Evolutionary conservation across 2,329 filamentous ascomycete genomes (phyloP), one percentile per base, ranked within the genome.

Genomic region (Endocalyx cinctus): DNA sequence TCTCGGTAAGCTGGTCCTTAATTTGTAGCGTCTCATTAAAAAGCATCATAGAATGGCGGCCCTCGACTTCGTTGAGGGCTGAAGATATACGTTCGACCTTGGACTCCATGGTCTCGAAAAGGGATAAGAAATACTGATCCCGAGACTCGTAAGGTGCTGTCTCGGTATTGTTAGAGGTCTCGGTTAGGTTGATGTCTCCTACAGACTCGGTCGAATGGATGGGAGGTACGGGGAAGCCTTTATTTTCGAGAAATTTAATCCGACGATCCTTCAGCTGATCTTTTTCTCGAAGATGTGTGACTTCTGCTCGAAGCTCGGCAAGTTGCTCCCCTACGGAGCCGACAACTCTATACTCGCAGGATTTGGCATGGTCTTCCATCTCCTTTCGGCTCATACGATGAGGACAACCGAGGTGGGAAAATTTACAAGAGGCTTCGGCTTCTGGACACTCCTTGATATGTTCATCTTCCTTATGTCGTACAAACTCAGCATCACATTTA

Each of bases 21-120:
- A 81, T 70, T 6, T 72, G 74, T 48, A 77, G 67, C 5, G 75
- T 71, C 52, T 80, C 74, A 45, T 78, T 79, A 48, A 80, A 66
- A 7, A 77, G 66, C 66, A 75, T 71, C 56, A 78, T 71, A 19
- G 69, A 75, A 48, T 79, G 75, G 30, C 74, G 69, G 4, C 70
- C 72, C 48, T 80, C 76, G 31, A 78, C 63, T 37, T 79, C 75
- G 14, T 69, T 72, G 23, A 80, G 48, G 26, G 69, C 70, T 35
- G 74, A 69, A 31, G 74, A 71, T 3, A 81, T 56, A 30, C 74
- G 69, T 44, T 76, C 73, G 26, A 80, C 70, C 55, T 64, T 72
- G 52, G 51, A 67, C 46, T 78, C 73, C 43, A 72, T 66, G n/a
- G 66, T 61, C 46, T 72, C 63, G 15, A 73, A 64, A 15, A 71